phyloP scores from a whole-genome alignment of 2,329 filamentous ascomycete species.

The Aspergillaceae sp. region DNA sequence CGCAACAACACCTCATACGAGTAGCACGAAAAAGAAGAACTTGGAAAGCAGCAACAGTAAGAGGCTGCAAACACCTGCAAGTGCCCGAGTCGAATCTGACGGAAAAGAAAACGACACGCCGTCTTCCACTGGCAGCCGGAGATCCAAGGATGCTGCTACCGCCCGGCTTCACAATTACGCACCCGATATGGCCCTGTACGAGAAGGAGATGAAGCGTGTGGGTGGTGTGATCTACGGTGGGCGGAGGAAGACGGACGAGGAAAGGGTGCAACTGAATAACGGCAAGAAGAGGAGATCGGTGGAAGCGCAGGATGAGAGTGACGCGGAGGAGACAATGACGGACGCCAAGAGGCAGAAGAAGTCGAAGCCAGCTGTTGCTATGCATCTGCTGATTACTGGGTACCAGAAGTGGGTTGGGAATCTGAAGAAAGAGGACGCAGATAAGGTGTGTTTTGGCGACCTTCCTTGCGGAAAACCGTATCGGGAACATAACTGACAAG shows the following conservation, averaged over 20 bases:
- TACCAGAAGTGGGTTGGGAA: slow-evolving; percentile 74
- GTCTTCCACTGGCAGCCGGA: slow-evolving; percentile 65
- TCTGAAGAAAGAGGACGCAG: slow-evolving; percentile 63
- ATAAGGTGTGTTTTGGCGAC: slow-evolving; percentile 54
- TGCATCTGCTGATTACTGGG: slow-evolving; percentile 73
- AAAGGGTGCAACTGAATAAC: slow-evolving; percentile 23
- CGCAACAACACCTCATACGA: slow-evolving; percentile 21
- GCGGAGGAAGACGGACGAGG: slow-evolving; percentile 37
- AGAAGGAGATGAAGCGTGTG: slow-evolving; percentile 83
- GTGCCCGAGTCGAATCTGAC: slow-evolving; percentile 43
- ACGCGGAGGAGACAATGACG: slow-evolving; percentile 45
- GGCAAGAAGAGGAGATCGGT: slow-evolving; percentile 37
- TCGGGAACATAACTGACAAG: slow-evolving; percentile 7
- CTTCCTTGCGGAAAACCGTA: background rate
- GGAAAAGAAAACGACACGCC: slow-evolving; percentile 83
- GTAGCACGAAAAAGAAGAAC: slow-evolving; percentile 20
- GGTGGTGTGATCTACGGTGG: slow-evolving; percentile 57
- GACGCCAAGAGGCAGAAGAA: slow-evolving; percentile 57
- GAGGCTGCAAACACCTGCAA: slow-evolving; percentile 45
- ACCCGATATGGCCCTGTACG: slow-evolving; percentile 78
- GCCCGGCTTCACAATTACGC: slow-evolving; percentile 67
- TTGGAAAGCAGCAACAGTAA: slow-evolving; percentile 14
- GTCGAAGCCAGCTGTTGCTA: slow-evolving; percentile 55
- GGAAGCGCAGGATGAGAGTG: slow-evolving; percentile 41
- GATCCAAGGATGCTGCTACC: slow-evolving; percentile 79